Base-by-base conservation (phyloP, 495 filamentous ascomycete species). In the Elaphomyces granulatus region DNA sequence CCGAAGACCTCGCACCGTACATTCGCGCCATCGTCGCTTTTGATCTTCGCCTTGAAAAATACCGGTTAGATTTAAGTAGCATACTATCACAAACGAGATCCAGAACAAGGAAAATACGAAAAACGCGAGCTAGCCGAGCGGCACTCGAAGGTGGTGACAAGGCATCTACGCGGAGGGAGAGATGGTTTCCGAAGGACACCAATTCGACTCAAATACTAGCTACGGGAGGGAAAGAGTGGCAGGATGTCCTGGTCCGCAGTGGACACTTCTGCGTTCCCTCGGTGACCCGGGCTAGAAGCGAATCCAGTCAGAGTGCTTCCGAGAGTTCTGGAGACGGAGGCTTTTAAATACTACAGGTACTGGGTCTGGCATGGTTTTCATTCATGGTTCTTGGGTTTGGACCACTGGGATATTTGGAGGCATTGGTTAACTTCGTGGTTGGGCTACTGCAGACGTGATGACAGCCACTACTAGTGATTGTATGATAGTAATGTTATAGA, bases 141-240 rank as follows among this genome's bases (percentile, higher is more conserved):
- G 92, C 88, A 0, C 65, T 87, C 0, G 87, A 93, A 49, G 87
- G 87, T 14, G 78, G 85, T 1, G 68, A 68, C 33, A 75, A 90
- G 47, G 71, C 75, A 28, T 75, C 66, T 2, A 83, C 75, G 14
- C 71, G 84, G 35, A 74, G 72, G 38, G 85, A 90, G 54, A 69
- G 71, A 37, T 94, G 86, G 75, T 88, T 94, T 54, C 66, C 72
- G n/a, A 64, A 64, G 16, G 66, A 74, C 3, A 54, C 81, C 8
- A 80, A 88, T 45, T 64, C 75, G 6, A 53, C 63, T 6, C 51
- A 70, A 20, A 72, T 92, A 1, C 64, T 83, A 49, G 61, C 55
- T 28, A 88, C 87, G 1, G 83, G 75, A 0, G 75, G 75, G 4
- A 54, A 60, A 31, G 68, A 62, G 4, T 90, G 85, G 84, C 62